phyloP scores from a whole-genome alignment of 1,284 basidiomycete species.

The Meira nashicola region DNA sequence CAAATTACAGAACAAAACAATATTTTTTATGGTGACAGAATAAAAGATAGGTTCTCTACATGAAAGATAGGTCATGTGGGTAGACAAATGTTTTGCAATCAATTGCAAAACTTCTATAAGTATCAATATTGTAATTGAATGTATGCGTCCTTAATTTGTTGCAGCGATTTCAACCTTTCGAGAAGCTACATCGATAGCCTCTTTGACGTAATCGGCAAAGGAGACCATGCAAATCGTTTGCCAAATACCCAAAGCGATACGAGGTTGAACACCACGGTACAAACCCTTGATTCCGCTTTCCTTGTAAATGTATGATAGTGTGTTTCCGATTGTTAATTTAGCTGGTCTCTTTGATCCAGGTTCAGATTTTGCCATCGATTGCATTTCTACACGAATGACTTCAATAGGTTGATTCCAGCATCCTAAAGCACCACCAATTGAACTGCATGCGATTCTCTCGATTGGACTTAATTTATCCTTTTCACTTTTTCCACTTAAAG shows the following conservation, averaged over 20 bases:
- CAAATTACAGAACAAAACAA: too few species aligned
- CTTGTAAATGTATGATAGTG: constrained; percentile 82
- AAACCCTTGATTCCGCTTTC: constrained; percentile 95
- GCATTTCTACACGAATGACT: constrained; percentile 94
- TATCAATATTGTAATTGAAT: too few species aligned
- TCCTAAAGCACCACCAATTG: constrained; percentile 84
- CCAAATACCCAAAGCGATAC: constrained; percentile 93
- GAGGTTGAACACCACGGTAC: constrained; percentile 94
- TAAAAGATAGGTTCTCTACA: too few species aligned
- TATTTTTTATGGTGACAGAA: too few species aligned
- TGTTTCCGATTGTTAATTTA: constrained; percentile 83
- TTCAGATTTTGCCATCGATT: constrained; percentile 84
- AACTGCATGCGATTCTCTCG: constrained; percentile 86
- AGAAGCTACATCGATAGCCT: neutral
- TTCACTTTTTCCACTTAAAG: constrained; percentile 67
- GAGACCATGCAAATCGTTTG: constrained; percentile 72
- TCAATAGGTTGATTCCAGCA: constrained; percentile 99
- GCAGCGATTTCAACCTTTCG: neutral
- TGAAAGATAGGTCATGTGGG: too few species aligned
- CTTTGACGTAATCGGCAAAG: constrained; percentile 75
- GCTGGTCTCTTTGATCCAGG: constrained; percentile 68
- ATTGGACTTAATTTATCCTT: constrained; percentile 68
- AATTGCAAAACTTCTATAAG: too few species aligned
- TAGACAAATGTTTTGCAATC: too few species aligned
- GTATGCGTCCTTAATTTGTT: too few species aligned